Evolutionary conservation across 345 rosid species (phyloP), one percentile per base, ranked within the genome.

Genomic region (Populus tremula): DNA sequence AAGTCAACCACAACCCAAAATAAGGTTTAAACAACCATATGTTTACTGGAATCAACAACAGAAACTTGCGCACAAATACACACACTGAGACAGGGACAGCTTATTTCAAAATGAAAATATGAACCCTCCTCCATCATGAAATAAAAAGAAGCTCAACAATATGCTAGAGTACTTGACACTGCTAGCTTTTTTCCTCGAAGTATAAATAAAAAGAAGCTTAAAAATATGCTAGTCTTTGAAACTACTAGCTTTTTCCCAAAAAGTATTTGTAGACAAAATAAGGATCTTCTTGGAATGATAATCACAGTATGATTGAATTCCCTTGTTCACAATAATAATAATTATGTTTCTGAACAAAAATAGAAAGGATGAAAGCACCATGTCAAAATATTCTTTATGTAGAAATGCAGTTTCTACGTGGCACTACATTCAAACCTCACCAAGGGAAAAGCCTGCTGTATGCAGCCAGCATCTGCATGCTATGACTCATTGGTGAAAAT

Each of bases 1-100:
- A 82, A 76, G 47, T 71, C 78, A 79, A 75, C 69, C 74, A 79
- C 54, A 64, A 49, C 59, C 53, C 61, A 31, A 72, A 54, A 31
- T 74, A 70, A 79, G 77, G 56, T 70, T 56, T 12, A 31, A 50
- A 41, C 29, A 62, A 36, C 39, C 41, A 64, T 63, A 29, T 43
- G 27, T 54, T n/a, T 11, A 29, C 8, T 38, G 67, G 36, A 68
- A 17, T 25, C 29, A 70, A 73, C 35, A n/a, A 67, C 56, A 47
- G 33, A 53, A 54, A 56, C 41, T 53, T 17, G 0, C 0, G 13
- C 17, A 16, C 31, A 31, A n/a, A 63, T 27, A 62, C 12, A n/a
- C 62, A 65, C 39, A 29, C 69, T 16, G 20, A 20, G 31, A 38
- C 63, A 23, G 33, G 2, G 54, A 21, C 25, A 11, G 21, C 53